Evolutionary conservation across 768 basidiomycete genomes (phyloP), one percentile per base, ranked within the genome.

Genomic region (Rossbeevera mucosa): DNA sequence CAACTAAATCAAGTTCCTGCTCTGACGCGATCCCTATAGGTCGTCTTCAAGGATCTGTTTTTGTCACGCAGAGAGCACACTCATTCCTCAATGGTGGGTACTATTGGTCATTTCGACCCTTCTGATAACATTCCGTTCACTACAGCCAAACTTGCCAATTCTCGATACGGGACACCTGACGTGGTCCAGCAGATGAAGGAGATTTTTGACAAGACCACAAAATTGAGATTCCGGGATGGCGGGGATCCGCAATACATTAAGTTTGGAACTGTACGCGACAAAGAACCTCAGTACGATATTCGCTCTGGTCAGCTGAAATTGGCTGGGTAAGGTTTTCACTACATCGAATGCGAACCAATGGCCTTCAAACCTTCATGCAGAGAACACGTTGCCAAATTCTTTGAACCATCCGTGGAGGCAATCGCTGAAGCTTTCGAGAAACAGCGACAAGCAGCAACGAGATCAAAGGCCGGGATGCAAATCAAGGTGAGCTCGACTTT

Each of bases 331-430:
- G 66, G 24, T 4, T 13, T 4, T 18, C 9, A 16, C 24, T 22
- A 5, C 1, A 4, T 36, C 13, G 12, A 24, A 36, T 7, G 3
- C 24, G 3, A n/a, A 9, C 2, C 11, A 14, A 16, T 26, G 11
- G 44, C 5, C 5, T 0, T 41, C 2, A 2, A 26, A 24, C 2
- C 2, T 2, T 25, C 0, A 0, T 43, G 8, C 51, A 77, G 76
- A 2, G 48, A 60, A 5, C 68, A 72, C 5, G 64, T 79, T 5
- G 68, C 66, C 3, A 55, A 51, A 1, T 72, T 76, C 44, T 80
- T 80, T 51, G 69, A 74, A 38, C 74, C 73, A 0, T 77, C 77
- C 0, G 57, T 78, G 8, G 47, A 66, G 18, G 68, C 54, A 2
- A 73, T 71, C 9, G 61, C 63, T 3, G 65, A 66, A 3, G 71